Base-by-base conservation (phyloP, 140 eudicot species). In the Bidens hawaiensis region DNA sequence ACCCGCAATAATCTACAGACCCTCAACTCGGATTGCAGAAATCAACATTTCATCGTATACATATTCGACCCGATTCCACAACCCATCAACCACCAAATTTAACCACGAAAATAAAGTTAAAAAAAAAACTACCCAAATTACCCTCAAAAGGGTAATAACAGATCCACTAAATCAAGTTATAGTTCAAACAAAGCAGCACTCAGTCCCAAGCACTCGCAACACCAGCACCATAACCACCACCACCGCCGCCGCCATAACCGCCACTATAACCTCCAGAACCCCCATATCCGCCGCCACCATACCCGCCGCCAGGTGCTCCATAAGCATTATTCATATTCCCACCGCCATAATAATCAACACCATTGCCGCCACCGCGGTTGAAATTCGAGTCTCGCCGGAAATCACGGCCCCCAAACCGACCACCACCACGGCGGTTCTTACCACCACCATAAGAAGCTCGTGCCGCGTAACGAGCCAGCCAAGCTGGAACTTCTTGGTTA, bases 1-100 rank as follows among this genome's bases (percentile, higher is more conserved):
- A 57, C 56, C 78, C 65, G 70, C 60, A 62, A 75, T 60, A 26
- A 67, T 67, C 79, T 67, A 75, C 75, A 75, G 75, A 75, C 45
- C 45, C 45, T 38, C 45, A 11, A 38, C 11, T 38, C 45, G 45
- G 45, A 15, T 38, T 38, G 45, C 14, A 9, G 13, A 38, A 31
- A 31, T 31, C 38, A 31, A 31, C 38, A 31, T 31, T 31, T 38
- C 45, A 11, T 38, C 15, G 3, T 38, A 12, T 38, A 38, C 45
- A 38, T 38, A 38, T 11, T 38, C 45, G 45, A 38, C 45, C 15
- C 4, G 0, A 38, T 38, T 38, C 45, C 45, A 10, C 45, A 38
- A 38, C 45, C 45, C 45, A 12, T 38, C 13, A 36, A 38, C 45
- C 45, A 38, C 45, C 15, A 38, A 38, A 34, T 3, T 11, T 38